Evolutionary conservation across 257 asterid species (phyloP).

Genomic region (Pogostemon cablin): DNA sequence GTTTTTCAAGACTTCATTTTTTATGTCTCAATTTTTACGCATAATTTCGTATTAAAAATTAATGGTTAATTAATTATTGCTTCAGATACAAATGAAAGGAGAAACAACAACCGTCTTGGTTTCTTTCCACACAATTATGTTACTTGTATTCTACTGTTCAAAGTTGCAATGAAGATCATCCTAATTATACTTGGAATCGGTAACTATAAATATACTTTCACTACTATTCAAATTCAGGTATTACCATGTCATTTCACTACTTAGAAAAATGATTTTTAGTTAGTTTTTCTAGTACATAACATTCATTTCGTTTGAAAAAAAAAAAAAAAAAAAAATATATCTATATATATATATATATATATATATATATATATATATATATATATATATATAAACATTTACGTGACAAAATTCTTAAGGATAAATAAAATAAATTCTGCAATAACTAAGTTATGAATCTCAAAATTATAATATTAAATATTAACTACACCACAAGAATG

Average conservation of each 20-base stretch:
- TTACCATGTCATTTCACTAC: background rate
- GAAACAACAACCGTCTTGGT: background rate
- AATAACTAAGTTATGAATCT: too few species aligned
- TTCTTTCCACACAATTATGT: conserved; percentile 34
- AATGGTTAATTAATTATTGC: background rate
- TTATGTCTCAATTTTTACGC: background rate
- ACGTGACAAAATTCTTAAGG: too few species aligned
- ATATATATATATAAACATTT: too few species aligned
- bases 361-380: too few species aligned
- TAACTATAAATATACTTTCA: background rate
- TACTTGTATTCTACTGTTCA: conserved; percentile 26
- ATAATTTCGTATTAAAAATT: too few species aligned
- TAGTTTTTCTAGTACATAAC: too few species aligned
- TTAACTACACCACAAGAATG: too few species aligned
- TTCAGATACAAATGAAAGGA: background rate
- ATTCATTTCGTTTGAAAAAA: too few species aligned
- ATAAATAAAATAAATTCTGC: too few species aligned
- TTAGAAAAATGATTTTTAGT: background rate
- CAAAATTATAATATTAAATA: too few species aligned
- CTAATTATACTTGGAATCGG: conserved; percentile 40
- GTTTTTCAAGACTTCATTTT: background rate
- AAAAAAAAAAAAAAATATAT: too few species aligned
- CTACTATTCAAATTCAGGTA: background rate
- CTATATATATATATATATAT: too few species aligned
- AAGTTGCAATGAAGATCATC: conserved; percentile 28